Evolutionary conservation across 208 protist genomes (phyloP).

Genomic region (Sergeia podlipaevii): DNA sequence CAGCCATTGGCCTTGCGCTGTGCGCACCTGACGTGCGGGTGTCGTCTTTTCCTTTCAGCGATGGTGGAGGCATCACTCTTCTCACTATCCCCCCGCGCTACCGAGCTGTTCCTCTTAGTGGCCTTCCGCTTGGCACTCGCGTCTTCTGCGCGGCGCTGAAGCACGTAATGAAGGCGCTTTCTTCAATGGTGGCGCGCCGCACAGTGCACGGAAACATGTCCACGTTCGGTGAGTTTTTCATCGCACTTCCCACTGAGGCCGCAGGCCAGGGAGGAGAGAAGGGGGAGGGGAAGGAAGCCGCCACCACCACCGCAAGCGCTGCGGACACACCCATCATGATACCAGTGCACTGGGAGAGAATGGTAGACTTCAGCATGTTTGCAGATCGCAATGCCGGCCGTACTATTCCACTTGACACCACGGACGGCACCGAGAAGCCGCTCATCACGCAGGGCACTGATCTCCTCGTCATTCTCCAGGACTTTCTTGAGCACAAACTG

Average conservation of each 20-base stretch:
- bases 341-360: slow-evolving; percentile 77
- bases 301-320: neutral
- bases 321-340: slow-evolving; percentile 32
- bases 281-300: neutral
- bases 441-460: slow-evolving; percentile 59
- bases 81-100: slow-evolving; percentile 42
- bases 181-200: slow-evolving; percentile 62
- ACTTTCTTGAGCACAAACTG: slow-evolving; percentile 49
- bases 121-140: slow-evolving; percentile 34
- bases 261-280: neutral
- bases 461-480: slow-evolving; percentile 35
- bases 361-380: slow-evolving; percentile 89
- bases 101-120: slow-evolving; percentile 46
- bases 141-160: slow-evolving; percentile 52
- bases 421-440: slow-evolving; percentile 23
- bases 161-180: slow-evolving; percentile 47
- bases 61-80: slow-evolving; percentile 56
- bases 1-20: slow-evolving; percentile 54
- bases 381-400: slow-evolving; percentile 79
- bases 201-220: slow-evolving; percentile 62
- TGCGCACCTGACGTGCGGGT: slow-evolving; percentile 37
- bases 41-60: slow-evolving; percentile 36
- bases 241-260: slow-evolving; percentile 32
- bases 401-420: slow-evolving; percentile 54
- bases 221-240: slow-evolving; percentile 51